Percentiles rank a stretch among this genome's conserved stretches.
These are phyloP conservation scores for Aegilops umbellulata DNA, from an alignment of 176 grass and related monocot genomes.

Conservation along the genomic window DNA sequence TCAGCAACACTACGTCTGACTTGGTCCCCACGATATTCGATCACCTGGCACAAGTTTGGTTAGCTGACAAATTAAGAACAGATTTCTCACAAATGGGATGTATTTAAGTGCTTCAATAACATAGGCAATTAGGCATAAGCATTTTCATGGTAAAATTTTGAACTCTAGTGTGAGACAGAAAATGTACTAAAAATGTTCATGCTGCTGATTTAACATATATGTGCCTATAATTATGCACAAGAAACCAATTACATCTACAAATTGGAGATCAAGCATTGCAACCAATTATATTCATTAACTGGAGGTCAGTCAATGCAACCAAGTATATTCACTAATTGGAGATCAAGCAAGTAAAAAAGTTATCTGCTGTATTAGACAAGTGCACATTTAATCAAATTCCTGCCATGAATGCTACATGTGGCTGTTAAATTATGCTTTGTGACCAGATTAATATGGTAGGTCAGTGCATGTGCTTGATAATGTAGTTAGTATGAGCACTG, in stretches of 20 bases:
- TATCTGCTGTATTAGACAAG: background rate
- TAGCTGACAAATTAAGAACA: background rate
- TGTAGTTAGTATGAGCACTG: background rate
- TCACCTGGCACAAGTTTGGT: conserved; percentile 50
- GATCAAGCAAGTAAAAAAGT: background rate
- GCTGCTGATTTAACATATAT: background rate
- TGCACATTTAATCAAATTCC: background rate
- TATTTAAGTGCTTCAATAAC: background rate
- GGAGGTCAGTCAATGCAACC: background rate
- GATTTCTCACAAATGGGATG: background rate
- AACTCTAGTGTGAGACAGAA: background rate
- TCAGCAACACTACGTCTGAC: conserved; percentile 84
- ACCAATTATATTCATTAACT: background rate
- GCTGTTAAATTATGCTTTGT: background rate
- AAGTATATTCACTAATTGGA: conserved; percentile 2
- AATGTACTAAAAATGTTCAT: background rate
- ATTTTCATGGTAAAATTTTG: background rate
- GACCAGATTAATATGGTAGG: background rate
- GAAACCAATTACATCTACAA: background rate
- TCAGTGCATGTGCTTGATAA: background rate
- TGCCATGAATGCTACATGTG: too few species aligned
- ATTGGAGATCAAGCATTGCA: background rate
- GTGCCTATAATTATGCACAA: background rate
- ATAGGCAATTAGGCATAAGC: conserved; percentile 3
- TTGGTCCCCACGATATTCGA: conserved; percentile 93